These are phyloP conservation scores for Russula sp. DNA, from an alignment of 768 basidiomycete species.

Conservation along the genomic window DNA sequence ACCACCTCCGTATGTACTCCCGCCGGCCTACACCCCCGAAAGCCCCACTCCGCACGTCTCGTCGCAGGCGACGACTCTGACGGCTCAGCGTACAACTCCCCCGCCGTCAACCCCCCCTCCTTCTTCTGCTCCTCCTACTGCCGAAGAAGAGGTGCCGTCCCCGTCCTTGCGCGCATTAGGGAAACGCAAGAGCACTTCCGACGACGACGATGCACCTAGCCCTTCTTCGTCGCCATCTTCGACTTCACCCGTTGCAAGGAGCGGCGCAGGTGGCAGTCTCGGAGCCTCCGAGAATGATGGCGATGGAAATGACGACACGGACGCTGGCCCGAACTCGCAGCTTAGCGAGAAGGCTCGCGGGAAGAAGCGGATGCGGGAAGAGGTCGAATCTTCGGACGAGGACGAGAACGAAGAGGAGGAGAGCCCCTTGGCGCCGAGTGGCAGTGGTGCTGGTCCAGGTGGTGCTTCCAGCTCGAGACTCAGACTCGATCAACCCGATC, in stretches of 20 bases:
- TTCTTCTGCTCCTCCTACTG: neutral
- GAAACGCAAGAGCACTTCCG: neutral
- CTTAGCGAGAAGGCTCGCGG: constrained; percentile 5
- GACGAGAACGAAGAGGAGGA: neutral
- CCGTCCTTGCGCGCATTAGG: neutral
- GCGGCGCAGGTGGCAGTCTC: no score
- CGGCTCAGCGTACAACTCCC: neutral
- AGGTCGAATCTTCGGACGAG: neutral
- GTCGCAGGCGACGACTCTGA: neutral
- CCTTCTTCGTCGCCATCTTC: neutral
- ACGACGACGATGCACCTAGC: neutral
- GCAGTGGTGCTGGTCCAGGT: no score
- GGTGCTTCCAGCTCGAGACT: neutral
- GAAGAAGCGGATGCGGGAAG: constrained; percentile 12
- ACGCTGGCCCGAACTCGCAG: neutral
- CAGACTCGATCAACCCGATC: neutral
- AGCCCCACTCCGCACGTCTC: no score
- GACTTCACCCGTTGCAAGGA: neutral
- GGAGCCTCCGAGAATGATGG: neutral
- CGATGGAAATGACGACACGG: no score
- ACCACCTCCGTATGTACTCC: neutral
- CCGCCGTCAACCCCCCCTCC: neutral
- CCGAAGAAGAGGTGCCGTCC: neutral
- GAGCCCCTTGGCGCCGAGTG: neutral
- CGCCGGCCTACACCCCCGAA: neutral